Base-by-base conservation (phyloP, 2,329 filamentous ascomycete genomes). In the Fusarium miscanthi region DNA sequence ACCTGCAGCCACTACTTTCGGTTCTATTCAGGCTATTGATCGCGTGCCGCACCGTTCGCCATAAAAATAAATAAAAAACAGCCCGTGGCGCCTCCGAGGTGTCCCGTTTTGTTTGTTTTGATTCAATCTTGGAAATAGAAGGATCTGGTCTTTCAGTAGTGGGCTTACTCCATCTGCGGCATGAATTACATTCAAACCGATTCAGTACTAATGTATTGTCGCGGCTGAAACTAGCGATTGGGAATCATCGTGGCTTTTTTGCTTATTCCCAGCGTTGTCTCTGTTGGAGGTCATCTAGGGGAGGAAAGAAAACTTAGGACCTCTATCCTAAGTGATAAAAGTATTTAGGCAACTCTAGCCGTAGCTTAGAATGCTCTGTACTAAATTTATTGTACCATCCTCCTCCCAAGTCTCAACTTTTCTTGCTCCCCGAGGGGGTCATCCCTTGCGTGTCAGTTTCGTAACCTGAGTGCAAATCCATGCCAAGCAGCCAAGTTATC, bases 21-120 rank as follows among this genome's bases (percentile, higher is more conserved):
- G 21, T 58, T 51, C 69, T 41, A 58, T 61, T 33, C 58, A 66
- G 54, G 63, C 70, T 70, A 74, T 75, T 67, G 73, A 74, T 75
- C 68, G 70, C 64, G 73, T 75, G 71, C 71, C 64, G 69, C 48
- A 51, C 70, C 52, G 58, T 66, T 46, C 66, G 27, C 49, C 54
- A 48, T 35, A 27, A 30, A 37, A 48, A 30, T 33, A 48, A 19
- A 43, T n/a, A 30, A 41, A 48, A 30, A 40, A 48, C 19, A 59
- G 27, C 35, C 42, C 27, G 60, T 59, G 61, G 59, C 40, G 60
- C 58, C 49, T 31, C 27, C 45, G 51, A 54, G 59, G 27, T 10
- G 35, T 54, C 66, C 41, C 51, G 43, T 65, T 59, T 53, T 41
- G 35, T 46, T 46, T 35, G 48, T 49, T 31, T 38, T 40, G 51